Percentiles rank a stretch among this genome's conserved stretches.
These are phyloP conservation scores for Pseudogymnoascus sp. DNA, from an alignment of 2,329 filamentous ascomycete genomes.

Conservation along the genomic window DNA sequence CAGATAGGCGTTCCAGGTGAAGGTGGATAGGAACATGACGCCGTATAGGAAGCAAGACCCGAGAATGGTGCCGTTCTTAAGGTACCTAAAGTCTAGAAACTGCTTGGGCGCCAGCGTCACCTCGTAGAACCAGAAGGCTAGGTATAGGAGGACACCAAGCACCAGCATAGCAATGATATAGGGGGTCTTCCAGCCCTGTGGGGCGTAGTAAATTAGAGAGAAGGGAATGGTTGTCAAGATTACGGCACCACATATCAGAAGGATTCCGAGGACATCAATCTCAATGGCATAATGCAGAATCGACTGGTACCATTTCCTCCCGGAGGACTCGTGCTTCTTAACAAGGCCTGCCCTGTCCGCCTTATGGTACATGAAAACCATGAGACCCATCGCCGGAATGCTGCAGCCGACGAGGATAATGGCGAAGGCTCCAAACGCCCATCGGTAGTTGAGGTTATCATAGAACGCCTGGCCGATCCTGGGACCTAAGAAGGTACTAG, in stretches of 20 bases:
- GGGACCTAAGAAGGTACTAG: slow-evolving; percentile 38
- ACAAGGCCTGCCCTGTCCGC: neutral
- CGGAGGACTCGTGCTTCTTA: neutral
- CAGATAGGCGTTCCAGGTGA: slow-evolving; percentile 35
- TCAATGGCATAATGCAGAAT: neutral
- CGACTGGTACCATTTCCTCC: neutral
- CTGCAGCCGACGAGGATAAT: slow-evolving; percentile 1
- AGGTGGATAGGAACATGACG: slow-evolving; percentile 33
- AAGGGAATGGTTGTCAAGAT: slow-evolving; percentile 4
- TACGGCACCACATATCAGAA: neutral
- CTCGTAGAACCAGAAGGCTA: slow-evolving; percentile 38
- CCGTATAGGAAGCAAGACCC: slow-evolving; percentile 36
- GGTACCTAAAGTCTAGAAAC: slow-evolving; percentile 46
- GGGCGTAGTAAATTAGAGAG: slow-evolving; percentile 5
- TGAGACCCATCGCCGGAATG: neutral
- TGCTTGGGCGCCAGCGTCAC: slow-evolving; percentile 46
- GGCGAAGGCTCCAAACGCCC: slow-evolving; percentile 11
- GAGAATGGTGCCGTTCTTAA: slow-evolving; percentile 41
- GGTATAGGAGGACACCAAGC: slow-evolving; percentile 34
- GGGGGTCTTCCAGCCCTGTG: slow-evolving; percentile 16
- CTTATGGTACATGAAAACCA: neutral
- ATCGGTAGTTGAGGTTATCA: slow-evolving; percentile 11
- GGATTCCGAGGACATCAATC: neutral
- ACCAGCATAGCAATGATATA: slow-evolving; percentile 45
- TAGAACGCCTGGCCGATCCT: slow-evolving; percentile 11